Base-by-base conservation (phyloP, 2,329 filamentous ascomycete genomes). In the Davidsoniella eucalypti region DNA sequence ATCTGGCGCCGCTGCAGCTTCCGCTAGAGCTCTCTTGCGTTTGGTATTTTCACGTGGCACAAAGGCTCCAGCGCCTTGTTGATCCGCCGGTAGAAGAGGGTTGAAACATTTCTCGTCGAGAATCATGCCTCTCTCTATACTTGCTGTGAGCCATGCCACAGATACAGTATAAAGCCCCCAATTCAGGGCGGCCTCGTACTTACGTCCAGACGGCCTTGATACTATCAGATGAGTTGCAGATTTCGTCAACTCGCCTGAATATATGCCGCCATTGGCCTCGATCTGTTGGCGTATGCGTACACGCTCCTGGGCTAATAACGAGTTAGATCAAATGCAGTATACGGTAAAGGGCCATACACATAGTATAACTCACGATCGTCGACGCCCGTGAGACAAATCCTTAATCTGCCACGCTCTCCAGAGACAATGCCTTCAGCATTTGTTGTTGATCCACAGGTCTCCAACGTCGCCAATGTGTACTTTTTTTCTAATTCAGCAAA, bases 181-280 rank as follows among this genome's bases (percentile, higher is more conserved):
- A 57, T 73, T 73, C 56, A 76, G 79, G n/a, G 90, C 92, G 51
- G 87, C 87, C 50, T 78, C 76, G 62, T 94, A 98, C 64, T 98
- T 98, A 54, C 87, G 84, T 18, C 92, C 90, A 55, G 84, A 76
- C 7, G 90, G 80, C 47, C 75, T 76, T 54, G 76, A 75, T 29
- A 86, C 86, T 55, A 98, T 82, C 14, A 98, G 73, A 64, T 98
- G 92, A 2, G 87, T 94, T 56, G 93, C 85, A 49, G 71, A 72
- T 59, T 81, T 86, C 8, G 87, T 94, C 49, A 98, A 72, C 61
- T 98, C 90, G 50, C 84, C 86, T 25, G 84, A 81, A 62, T 95
- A 95, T 49, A 75, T 69, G n/a, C 81, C 92, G 29, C 90, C 90
- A 59, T 93, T 78, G 14, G 70, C 64, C 40, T 69, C 67, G 55